Conservation (phyloP, 2,329 filamentous ascomycete species). For the Dendrostoma leiphaemia region DNA sequence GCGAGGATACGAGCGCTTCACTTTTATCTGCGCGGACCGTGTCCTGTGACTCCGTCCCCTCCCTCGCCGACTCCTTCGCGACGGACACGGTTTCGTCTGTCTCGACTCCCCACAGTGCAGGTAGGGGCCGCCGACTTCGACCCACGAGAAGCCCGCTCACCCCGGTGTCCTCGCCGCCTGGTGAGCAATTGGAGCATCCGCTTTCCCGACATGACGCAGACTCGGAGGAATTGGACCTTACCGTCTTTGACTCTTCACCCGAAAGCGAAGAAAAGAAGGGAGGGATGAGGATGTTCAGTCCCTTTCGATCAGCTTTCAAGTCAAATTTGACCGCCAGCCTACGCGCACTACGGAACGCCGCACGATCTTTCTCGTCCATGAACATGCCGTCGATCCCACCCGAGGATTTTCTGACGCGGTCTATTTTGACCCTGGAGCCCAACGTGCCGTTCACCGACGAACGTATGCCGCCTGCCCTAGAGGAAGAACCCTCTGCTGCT, state of each 20-base stretch:
- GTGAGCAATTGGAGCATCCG: conserved; percentile 50
- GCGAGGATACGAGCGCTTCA: conserved; percentile 53
- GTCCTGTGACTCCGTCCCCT: conserved; percentile 62
- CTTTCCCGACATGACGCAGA: conserved; percentile 39
- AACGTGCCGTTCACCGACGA: conserved; percentile 67
- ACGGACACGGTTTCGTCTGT: conserved; percentile 49
- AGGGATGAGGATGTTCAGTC: conserved; percentile 35
- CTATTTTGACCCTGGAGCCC: conserved; percentile 66
- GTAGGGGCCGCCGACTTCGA: conserved; percentile 38
- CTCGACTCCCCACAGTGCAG: conserved; percentile 45
- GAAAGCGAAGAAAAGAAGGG: conserved; percentile 29
- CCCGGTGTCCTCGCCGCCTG: conserved; percentile 54
- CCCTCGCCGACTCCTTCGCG: conserved; percentile 53
- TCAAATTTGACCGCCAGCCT: conserved; percentile 68
- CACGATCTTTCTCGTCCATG: conserved; percentile 60
- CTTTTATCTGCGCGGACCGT: conserved; percentile 53
- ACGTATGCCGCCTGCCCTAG: conserved; percentile 59
- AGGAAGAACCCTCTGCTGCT: conserved; percentile 64
- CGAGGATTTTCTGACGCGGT: conserved; percentile 66
- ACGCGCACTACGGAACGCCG: conserved; percentile 61
- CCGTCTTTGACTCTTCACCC: conserved; percentile 36
- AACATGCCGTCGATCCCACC: conserved; percentile 63
- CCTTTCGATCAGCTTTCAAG: conserved; percentile 60
- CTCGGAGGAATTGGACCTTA: conserved; percentile 46
- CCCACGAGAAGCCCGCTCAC: conserved; percentile 50